Evolutionary conservation across 148 eudicot species (phyloP).

Genomic region (Camellia granthamiana): DNA sequence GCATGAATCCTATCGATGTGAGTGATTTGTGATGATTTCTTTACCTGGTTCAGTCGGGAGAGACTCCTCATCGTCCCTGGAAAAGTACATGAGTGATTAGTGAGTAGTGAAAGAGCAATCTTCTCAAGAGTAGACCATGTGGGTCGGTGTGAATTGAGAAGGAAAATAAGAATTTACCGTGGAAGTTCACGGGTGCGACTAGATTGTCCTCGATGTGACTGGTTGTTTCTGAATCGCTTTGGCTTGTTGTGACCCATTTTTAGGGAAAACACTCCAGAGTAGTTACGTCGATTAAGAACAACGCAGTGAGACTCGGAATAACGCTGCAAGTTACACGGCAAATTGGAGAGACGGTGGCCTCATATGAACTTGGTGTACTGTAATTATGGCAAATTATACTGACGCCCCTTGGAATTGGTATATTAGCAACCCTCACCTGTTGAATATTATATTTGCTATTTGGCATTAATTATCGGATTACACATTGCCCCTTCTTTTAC

Average conservation of each 20-base stretch:
- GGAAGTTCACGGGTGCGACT: slow-evolving; percentile 40
- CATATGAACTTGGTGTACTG: too few species aligned
- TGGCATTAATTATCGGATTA: too few species aligned
- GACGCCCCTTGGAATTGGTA: too few species aligned
- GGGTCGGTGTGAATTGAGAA: neutral
- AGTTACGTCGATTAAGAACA: neutral
- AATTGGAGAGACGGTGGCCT: too few species aligned
- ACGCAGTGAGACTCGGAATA: neutral
- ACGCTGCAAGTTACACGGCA: neutral
- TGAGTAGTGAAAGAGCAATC: neutral
- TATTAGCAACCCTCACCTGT: too few species aligned
- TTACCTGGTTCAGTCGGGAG: slow-evolving; percentile 61
- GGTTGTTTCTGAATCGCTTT: slow-evolving; percentile 45
- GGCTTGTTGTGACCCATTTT: slow-evolving; percentile 71
- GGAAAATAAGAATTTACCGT: slow-evolving; percentile 1
- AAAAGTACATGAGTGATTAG: neutral
- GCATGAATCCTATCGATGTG: neutral
- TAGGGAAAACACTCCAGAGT: neutral
- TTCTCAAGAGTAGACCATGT: neutral
- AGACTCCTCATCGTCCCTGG: slow-evolving; percentile 51
- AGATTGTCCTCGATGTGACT: slow-evolving; percentile 46
- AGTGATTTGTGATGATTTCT: too few species aligned
- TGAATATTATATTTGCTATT: too few species aligned
- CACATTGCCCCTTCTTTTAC: too few species aligned
- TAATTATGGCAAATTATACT: too few species aligned